phyloP scores from a whole-genome alignment of 1,139 yeast species.

The Yamadazyma dendronema region DNA sequence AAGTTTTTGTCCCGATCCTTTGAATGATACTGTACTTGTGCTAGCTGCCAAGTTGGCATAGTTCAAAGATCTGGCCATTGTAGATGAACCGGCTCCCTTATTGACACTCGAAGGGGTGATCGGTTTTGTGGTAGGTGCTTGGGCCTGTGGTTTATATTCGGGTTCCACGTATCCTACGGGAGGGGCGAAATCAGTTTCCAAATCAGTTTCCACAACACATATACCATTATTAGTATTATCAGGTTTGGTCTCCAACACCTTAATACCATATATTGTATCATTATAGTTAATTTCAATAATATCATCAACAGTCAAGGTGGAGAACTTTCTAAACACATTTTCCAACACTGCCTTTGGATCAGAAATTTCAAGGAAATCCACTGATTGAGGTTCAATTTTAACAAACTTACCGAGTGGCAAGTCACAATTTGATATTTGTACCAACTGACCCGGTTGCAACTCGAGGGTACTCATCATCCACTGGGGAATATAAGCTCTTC shows the following conservation, averaged over 20 bases:
- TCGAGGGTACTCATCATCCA: slow-evolving; percentile 91
- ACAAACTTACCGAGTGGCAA: slow-evolving; percentile 86
- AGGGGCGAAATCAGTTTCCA: slow-evolving; percentile 97
- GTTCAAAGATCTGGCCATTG: slow-evolving; percentile 78
- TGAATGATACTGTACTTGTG: slow-evolving; percentile 36
- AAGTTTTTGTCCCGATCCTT: slow-evolving; percentile 69
- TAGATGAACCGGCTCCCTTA: slow-evolving; percentile 54
- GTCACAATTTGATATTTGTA: slow-evolving; percentile 74
- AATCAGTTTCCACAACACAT: slow-evolving; percentile 95
- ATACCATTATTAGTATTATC: slow-evolving; percentile 61
- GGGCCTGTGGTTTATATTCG: slow-evolving; percentile 45
- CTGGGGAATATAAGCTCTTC: slow-evolving; percentile 88
- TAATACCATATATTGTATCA: slow-evolving; percentile 73
- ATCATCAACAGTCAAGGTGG: slow-evolving; percentile 84
- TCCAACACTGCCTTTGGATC: slow-evolving; percentile 98
- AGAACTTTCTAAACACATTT: slow-evolving; percentile 83
- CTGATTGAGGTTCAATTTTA: slow-evolving; percentile 92
- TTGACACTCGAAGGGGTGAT: slow-evolving; percentile 37
- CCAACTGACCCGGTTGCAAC: slow-evolving; percentile 73
- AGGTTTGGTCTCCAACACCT: slow-evolving; percentile 87
- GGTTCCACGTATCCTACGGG: slow-evolving; percentile 98
- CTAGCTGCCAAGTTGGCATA: slow-evolving; percentile 59
- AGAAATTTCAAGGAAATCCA: slow-evolving; percentile 85
- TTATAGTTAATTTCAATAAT: slow-evolving; percentile 85
- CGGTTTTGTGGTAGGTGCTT: slow-evolving; percentile 33